Evolutionary conservation across 306 rosid genomes (phyloP).

Genomic region (Trifolium pratense): DNA sequence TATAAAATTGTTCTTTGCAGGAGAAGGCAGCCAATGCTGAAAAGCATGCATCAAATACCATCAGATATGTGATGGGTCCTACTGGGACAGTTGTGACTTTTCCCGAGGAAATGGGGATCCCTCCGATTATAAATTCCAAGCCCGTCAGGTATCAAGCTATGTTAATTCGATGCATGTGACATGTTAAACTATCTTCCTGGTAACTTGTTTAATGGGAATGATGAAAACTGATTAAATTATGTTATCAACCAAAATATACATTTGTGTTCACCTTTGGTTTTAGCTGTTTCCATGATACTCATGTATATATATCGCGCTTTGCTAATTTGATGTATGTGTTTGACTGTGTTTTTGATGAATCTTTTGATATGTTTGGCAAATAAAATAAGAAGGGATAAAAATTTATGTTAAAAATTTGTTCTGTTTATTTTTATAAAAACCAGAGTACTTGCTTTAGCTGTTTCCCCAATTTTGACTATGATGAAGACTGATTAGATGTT

Average conservation of each 20-base stretch:
- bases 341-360: constrained; percentile 4
- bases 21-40: constrained; percentile 84
- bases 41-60: constrained; percentile 64
- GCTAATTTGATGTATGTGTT: constrained; percentile 33
- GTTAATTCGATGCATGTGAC: constrained; percentile 14
- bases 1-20: constrained; percentile 49
- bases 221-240: constrained; percentile 3
- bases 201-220: constrained; percentile 24
- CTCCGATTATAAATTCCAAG: constrained; percentile 58
- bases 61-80: constrained; percentile 77
- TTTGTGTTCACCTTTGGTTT: constrained; percentile 19
- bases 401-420: constrained; percentile 11
- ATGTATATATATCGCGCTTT: constrained; percentile 13
- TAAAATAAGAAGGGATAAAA: constrained; percentile 5
- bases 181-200: constrained; percentile 29
- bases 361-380: constrained; percentile 5
- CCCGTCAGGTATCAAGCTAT: constrained; percentile 45
- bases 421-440: not conserved
- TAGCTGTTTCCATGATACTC: constrained; percentile 23
- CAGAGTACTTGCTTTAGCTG: constrained; percentile 23
- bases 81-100: constrained; percentile 73
- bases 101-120: constrained; percentile 85
- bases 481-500: constrained; percentile 4
- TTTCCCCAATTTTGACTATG: constrained; percentile 24
- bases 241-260: constrained; percentile 8